Evolutionary conservation across 495 filamentous ascomycete genomes (phyloP).

Genomic region (Penicillium simplicissimum): DNA sequence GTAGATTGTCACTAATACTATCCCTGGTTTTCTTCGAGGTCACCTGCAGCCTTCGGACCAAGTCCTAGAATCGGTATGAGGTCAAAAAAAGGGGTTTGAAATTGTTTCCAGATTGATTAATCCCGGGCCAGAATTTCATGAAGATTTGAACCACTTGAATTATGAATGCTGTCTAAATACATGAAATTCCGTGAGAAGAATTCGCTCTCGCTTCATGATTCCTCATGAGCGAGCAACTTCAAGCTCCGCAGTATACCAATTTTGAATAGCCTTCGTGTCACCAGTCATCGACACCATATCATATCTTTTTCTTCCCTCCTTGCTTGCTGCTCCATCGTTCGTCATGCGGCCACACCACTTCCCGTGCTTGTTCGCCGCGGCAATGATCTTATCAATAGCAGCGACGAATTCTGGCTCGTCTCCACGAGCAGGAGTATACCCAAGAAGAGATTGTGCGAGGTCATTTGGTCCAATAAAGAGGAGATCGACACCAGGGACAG

Average conservation of each 20-base stretch:
- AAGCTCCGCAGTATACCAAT: constrained; percentile 39
- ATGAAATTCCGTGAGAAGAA: background rate
- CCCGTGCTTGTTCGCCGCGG: constrained; percentile 32
- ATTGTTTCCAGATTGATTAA: no score
- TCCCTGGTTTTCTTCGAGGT: no score
- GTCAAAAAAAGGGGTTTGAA: no score
- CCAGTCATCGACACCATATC: constrained; percentile 38
- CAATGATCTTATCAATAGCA: constrained; percentile 34
- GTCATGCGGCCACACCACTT: constrained; percentile 37
- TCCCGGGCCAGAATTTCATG: no score
- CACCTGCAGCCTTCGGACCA: no score
- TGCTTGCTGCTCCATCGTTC: constrained; percentile 29
- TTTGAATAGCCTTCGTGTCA: constrained; percentile 38
- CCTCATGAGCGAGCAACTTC: constrained; percentile 33
- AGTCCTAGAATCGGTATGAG: no score
- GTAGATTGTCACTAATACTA: no score
- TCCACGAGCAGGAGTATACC: constrained; percentile 29
- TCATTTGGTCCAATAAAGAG: constrained; percentile 41
- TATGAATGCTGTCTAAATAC: background rate
- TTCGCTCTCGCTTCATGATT: background rate
- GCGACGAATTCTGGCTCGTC: constrained; percentile 38
- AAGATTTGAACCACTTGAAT: no score
- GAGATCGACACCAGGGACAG: constrained; percentile 33
- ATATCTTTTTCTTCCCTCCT: constrained; percentile 28
- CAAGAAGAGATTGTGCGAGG: constrained; percentile 33